Evolutionary conservation across 2,329 filamentous ascomycete species (phyloP).

Genomic region (Coniochaeta pulveracea): DNA sequence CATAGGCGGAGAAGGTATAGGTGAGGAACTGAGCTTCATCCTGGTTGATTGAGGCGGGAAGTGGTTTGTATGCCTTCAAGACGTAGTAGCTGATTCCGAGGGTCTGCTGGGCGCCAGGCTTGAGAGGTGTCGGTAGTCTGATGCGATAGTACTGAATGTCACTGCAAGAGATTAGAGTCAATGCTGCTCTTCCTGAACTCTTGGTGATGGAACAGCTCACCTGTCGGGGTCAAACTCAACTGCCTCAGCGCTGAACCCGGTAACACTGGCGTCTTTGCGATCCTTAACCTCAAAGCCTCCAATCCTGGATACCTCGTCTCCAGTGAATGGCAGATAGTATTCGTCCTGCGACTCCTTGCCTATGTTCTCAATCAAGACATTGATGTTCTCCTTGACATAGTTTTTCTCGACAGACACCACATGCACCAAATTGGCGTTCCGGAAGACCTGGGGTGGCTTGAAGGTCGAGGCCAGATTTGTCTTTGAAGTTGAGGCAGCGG

Average conservation of each 20-base stretch:
- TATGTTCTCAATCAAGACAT: slow-evolving; percentile 87
- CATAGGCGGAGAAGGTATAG: slow-evolving; percentile 79
- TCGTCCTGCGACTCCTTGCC: slow-evolving; percentile 69
- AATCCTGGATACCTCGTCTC: slow-evolving; percentile 61
- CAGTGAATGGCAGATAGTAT: slow-evolving; percentile 84
- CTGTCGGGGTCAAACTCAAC: slow-evolving; percentile 54
- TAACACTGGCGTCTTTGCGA: slow-evolving; percentile 64
- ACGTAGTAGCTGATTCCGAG: slow-evolving; percentile 78
- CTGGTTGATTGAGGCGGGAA: slow-evolving; percentile 76
- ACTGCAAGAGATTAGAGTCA: slow-evolving; percentile 25
- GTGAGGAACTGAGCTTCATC: slow-evolving; percentile 76
- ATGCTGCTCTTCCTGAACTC: slow-evolving; percentile 3
- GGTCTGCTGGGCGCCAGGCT: slow-evolving; percentile 68
- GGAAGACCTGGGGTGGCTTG: slow-evolving; percentile 81
- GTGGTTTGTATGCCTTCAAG: slow-evolving; percentile 66
- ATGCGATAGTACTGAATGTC: slow-evolving; percentile 76
- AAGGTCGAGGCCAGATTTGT: slow-evolving; percentile 55
- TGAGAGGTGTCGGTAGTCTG: slow-evolving; percentile 63
- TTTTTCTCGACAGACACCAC: slow-evolving; percentile 88
- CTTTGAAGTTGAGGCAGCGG: slow-evolving; percentile 21
- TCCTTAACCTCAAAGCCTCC: slow-evolving; percentile 88
- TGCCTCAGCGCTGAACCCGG: slow-evolving; percentile 56
- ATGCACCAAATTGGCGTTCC: slow-evolving; percentile 85
- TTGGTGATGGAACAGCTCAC: slow-evolving; percentile 24
- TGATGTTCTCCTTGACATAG: slow-evolving; percentile 81